Percentiles rank a stretch among this genome's conserved stretches.
phyloP scores from a whole-genome alignment of 2,329 filamentous ascomycete species.

The Calycina herbarum region DNA sequence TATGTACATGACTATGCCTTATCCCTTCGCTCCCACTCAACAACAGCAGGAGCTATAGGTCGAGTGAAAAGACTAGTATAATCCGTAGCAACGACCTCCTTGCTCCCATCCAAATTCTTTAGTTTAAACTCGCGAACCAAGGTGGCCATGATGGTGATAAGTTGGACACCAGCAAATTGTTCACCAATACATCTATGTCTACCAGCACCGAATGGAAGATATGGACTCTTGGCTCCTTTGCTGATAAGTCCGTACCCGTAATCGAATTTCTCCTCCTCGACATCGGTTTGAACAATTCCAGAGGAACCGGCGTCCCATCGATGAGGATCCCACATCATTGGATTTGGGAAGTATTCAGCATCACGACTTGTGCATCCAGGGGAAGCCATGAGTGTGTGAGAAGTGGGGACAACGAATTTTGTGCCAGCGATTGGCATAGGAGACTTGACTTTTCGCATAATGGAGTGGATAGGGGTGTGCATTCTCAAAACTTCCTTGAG shows the following conservation, averaged over 20 bases:
- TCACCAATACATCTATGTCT: constrained; percentile 94
- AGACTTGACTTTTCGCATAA: constrained; percentile 87
- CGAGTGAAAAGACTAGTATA: constrained; percentile 73
- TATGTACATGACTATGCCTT: constrained; percentile 29
- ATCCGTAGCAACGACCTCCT: constrained; percentile 67
- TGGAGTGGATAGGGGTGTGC: constrained; percentile 91
- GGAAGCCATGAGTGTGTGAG: constrained; percentile 79
- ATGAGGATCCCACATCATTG: constrained; percentile 83
- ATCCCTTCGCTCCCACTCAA: constrained; percentile 73
- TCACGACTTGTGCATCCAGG: constrained; percentile 78
- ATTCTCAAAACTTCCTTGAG: constrained; percentile 91
- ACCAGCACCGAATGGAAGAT: constrained; percentile 91
- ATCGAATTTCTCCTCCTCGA: constrained; percentile 75
- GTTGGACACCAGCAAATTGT: constrained; percentile 91
- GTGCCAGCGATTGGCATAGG: constrained; percentile 83
- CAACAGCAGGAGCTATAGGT: constrained; percentile 67
- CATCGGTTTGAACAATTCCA: constrained; percentile 52
- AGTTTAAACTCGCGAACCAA: constrained; percentile 80
- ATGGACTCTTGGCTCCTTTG: constrained; percentile 87
- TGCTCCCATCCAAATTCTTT: constrained; percentile 69
- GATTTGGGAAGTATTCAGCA: constrained; percentile 76
- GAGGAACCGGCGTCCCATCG: constrained; percentile 75
- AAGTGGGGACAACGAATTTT: constrained; percentile 77
- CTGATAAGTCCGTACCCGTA: constrained; percentile 92
- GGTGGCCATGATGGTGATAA: constrained; percentile 79